Percentiles rank a stretch among this genome's conserved stretches.
These are phyloP conservation scores for Musa beccarii DNA, from an alignment of 176 grass and related monocot species.

Conservation along the genomic window DNA sequence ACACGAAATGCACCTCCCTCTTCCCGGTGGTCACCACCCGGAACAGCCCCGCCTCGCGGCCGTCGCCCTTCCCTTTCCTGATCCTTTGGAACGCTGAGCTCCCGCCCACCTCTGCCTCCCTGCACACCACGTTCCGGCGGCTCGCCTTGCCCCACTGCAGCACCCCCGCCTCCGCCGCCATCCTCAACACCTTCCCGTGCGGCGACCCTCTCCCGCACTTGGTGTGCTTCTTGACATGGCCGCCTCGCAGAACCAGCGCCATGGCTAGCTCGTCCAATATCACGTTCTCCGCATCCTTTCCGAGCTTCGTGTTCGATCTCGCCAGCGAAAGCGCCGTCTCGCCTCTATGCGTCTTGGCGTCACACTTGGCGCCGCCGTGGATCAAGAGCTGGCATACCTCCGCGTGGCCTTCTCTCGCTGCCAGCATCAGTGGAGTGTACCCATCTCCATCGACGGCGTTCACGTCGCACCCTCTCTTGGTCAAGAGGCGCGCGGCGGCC, in stretches of 20 bases:
- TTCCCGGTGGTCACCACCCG: constrained; percentile 61
- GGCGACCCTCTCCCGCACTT: constrained; percentile 62
- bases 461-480: constrained; percentile 50
- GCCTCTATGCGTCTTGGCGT: constrained; percentile 31
- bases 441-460: constrained; percentile 61
- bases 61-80: constrained; percentile 40
- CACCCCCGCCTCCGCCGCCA: constrained; percentile 47
- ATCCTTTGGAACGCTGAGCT: constrained; percentile 66
- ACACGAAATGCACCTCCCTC: constrained; percentile 92
- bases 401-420: constrained; percentile 64
- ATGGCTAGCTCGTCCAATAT: constrained; percentile 73
- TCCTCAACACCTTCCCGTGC: constrained; percentile 60
- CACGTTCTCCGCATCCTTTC: constrained; percentile 55
- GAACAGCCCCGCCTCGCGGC: constrained; percentile 66
- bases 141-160: constrained; percentile 63
- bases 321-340: constrained; percentile 89
- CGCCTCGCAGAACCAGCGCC: constrained; percentile 44
- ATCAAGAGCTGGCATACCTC: constrained; percentile 62
- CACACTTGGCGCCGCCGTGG: constrained; percentile 50
- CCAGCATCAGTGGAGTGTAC: constrained; percentile 88
- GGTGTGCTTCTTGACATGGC: constrained; percentile 65
- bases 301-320: constrained; percentile 24
- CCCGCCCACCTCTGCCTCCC: constrained; percentile 54
- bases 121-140: constrained; percentile 65
- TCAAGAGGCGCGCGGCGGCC: constrained; percentile 44